Base-by-base conservation (phyloP, 306 rosid species). In the Pyrus betulifolia region DNA sequence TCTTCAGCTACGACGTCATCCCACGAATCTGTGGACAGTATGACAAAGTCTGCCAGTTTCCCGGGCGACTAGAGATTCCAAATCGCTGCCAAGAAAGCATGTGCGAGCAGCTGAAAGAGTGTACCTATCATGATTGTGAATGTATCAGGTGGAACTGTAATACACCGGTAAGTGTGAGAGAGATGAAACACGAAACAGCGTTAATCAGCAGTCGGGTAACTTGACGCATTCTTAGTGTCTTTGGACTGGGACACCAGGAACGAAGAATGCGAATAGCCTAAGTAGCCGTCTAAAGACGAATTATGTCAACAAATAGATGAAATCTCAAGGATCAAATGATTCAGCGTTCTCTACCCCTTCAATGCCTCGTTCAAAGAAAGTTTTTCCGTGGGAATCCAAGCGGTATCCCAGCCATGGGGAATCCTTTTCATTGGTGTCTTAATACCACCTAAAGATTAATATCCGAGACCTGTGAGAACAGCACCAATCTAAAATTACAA, bases 21-120 rank as follows among this genome's bases (percentile, higher is more conserved):
- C 97, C 96, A 93, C 46, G 94, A 91, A 69, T 85, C 75, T 0
- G 82, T 45, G 23, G 94, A 90, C 60, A 93, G 77, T 73, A 91
- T 40, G 75, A 91, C 96, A 75, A 93, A 93, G 79, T 93, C 98
- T 63, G 98, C 96, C 0, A 90, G 82, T 84, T 91, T 93, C 70
- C 97, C 93, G 0, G 84, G 83, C 12, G 93, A 86, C n/a, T 23
- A 93, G 70, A 74, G 98, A 93, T 69, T 94, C 97, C 45, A 88
- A 65, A 19, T 88, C 86, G 4, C 79, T 80, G 81, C 91, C 97
- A 11, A 91, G 89, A 86, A 93, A 91, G 90, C 93, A 85, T 57
- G 96, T 96, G 3, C 78, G 91, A 28, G 98, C 98, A 61, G 94
- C 97, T 14, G 88, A 87, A 74, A 90, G 85, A 28, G 98, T 93